Percentiles rank a stretch among this genome's conserved stretches.
phyloP scores from a whole-genome alignment of 2,329 filamentous ascomycete species.

The Colletotrichum sp. region DNA sequence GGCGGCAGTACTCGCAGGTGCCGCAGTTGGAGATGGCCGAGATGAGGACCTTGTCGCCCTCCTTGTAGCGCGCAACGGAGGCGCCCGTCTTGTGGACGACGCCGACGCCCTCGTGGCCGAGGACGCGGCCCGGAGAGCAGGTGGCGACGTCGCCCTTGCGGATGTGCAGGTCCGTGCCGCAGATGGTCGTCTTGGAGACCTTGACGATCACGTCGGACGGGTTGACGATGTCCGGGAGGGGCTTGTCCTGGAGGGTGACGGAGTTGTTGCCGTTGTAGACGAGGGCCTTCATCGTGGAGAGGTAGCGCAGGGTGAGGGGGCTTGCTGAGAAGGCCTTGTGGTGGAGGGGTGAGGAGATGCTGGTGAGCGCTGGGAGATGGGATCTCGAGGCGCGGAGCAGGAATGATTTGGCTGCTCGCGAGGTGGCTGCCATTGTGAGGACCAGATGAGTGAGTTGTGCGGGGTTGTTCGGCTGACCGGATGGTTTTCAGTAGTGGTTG shows the following conservation, averaged over 20 bases:
- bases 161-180: conserved; percentile 38
- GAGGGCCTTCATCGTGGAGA: conserved; percentile 48
- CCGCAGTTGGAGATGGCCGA: conserved; percentile 45
- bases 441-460: neutral
- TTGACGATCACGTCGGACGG: conserved; percentile 38
- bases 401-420: neutral
- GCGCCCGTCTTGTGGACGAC: conserved; percentile 37
- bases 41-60: conserved; percentile 44
- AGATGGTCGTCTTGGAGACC: conserved; percentile 37
- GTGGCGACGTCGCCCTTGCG: conserved; percentile 31
- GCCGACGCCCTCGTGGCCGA: conserved; percentile 48
- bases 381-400: neutral
- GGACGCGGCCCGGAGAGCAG: conserved; percentile 21
- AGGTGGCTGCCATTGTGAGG: neutral
- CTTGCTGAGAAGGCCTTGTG: neutral
- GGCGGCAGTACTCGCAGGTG: conserved; percentile 54
- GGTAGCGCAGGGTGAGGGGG: neutral
- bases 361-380: neutral
- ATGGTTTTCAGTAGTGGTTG: neutral
- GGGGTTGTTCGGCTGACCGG: neutral
- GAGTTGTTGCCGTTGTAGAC: conserved; percentile 41
- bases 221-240: conserved; percentile 31
- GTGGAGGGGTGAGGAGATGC: neutral
- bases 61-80: conserved; percentile 34
- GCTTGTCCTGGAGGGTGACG: conserved; percentile 36